Base-by-base conservation (phyloP, 2,329 filamentous ascomycete genomes). In the Zymoseptoria tritici region DNA sequence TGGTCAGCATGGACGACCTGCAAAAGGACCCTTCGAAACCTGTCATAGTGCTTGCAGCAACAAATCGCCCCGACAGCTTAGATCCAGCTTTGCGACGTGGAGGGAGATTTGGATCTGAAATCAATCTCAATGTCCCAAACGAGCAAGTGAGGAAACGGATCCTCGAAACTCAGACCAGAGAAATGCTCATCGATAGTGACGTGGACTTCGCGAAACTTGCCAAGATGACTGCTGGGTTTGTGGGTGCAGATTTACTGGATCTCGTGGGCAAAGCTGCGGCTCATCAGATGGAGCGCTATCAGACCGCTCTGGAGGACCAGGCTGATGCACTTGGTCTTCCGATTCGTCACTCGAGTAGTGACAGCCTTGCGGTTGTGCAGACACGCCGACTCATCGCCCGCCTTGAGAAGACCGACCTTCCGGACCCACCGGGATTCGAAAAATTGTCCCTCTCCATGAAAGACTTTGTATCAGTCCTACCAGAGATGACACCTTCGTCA, bases 41-140 rank as follows among this genome's bases (percentile, higher is more conserved):
- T 1, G 90, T 97, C 8, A 87, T 97, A 31, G 90, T 96, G 13
- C 82, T 97, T 55, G 94, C 92, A 0, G 94, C 94, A 2, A 97
- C 93, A 0, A 96, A 96, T 72, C 82, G 88, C 42, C 89, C 91
- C 0, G 91, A 96, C 69, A 91, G 88, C 66, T 79, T 99, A 42
- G 91, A 97, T 69, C 87, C 91, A 0, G 86, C 86, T 0, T 77
- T 95, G 31, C 83, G 87, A 67, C 82, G 86, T 73, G 86, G 84
- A 57, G 92, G 88, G 9, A 81, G 87, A 56, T 96, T 96, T 71
- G 88, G 90, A 66, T 86, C 85, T 60, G 92, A 91, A 68, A 88
- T 97, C 66, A 91, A 92, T 69, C 86, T 97, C 72, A 88, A 88
- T 21, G 90, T 97, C 42, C 94, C 94, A 0, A 91, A 90, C 64